Evolutionary conservation across 2,329 filamentous ascomycete species (phyloP), one percentile per base, ranked within the genome.

Genomic region (Keithomyces neogunnii): DNA sequence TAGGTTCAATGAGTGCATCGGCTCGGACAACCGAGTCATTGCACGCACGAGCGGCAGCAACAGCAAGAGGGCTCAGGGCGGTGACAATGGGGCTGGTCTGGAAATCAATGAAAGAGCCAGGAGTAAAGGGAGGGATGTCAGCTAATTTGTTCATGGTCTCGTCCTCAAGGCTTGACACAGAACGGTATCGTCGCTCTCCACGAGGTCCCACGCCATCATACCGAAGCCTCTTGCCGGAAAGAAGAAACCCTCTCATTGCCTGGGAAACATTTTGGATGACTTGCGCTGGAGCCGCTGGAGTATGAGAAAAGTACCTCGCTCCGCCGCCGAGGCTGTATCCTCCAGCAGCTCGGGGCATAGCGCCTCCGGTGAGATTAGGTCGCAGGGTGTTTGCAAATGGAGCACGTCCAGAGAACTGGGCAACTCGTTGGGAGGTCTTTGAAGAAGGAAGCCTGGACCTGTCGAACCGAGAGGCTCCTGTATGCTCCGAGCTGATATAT

Each of bases 221-320:
- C 52, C 88, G 86, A 8, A 87, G 85, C 66, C 91, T 93, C 62
- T 95, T 84, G 0, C 93, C 93, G 0, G 88, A 90, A n/a, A 96
- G 77, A 71, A 89, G 86, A 70, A 99, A 96, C 10, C 90, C 91
- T 50, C 93, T 84, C 62, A 97, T 85, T 4, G 90, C 93, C 60
- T 90, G 85, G 10, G 89, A 95, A n/a, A 96, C 92, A 69, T 96
- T 96, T 67, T 93, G 87, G 48, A 97, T 81, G 45, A 97, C 89
- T 66, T 97, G 89, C 1, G 91, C 89, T 39, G 89, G 90, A 6
- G 85, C 82, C 8, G 88, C 86, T 1, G 92, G 89, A 1, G 84
- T 81, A 70, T 96, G 91, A 1, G 89, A 95, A 71, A 97, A 97
- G 73, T 92, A 92, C 58, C 92, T 81, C 29, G 84, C 88, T 58